These are phyloP conservation scores for Salvia rosmarinus DNA, from an alignment of 257 asterid genomes.

Conservation along the genomic window DNA sequence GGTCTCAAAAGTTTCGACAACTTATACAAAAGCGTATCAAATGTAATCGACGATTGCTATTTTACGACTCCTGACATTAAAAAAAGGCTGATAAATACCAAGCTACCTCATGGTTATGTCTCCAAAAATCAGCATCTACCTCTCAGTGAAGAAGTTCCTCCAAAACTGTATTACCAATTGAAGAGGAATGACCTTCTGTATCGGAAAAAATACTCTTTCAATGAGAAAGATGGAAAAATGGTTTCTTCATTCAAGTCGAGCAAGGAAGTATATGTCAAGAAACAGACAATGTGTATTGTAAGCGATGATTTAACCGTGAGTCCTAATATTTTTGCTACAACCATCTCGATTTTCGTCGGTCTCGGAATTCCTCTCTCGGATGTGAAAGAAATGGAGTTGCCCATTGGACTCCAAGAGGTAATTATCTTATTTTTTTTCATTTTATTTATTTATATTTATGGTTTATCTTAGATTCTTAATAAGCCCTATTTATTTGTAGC, in stretches of 20 bases:
- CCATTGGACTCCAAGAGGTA: no score
- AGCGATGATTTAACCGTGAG: neutral
- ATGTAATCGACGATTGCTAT: neutral
- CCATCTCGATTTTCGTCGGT: neutral
- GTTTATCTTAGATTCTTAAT: no score
- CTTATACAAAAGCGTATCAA: constrained; percentile 19
- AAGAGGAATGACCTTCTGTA: no score
- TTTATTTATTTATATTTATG: no score
- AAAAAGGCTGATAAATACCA: constrained; percentile 21
- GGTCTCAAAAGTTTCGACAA: constrained; percentile 23
- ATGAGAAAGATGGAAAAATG: neutral
- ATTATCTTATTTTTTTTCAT: no score
- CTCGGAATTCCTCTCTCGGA: neutral
- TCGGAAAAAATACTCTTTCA: no score
- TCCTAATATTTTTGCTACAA: neutral
- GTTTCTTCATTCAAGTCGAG: neutral
- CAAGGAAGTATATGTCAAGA: neutral
- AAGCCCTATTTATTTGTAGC: no score
- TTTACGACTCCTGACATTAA: neutral
- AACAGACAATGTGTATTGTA: neutral
- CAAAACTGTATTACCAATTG: neutral
- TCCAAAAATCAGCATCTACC: neutral
- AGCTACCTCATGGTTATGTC: constrained; percentile 21
- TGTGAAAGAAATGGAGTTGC: no score
- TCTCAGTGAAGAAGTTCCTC: neutral